These are phyloP conservation scores for Dioscorea cayenensis DNA, from an alignment of 116 monocot species.

Conservation along the genomic window DNA sequence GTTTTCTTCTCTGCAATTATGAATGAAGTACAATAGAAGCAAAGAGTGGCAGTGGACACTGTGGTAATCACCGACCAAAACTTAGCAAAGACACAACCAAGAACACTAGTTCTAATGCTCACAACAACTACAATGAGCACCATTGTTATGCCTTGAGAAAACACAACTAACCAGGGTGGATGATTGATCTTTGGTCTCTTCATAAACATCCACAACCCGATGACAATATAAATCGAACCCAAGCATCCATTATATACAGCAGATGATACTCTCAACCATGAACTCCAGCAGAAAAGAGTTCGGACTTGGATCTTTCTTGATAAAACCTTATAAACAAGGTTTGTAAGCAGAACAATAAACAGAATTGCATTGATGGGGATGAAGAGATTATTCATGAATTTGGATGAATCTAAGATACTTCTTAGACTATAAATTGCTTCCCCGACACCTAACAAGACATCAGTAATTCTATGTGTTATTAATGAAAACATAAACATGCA, in stretches of 20 bases:
- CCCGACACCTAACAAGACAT: no score
- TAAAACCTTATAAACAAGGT: constrained; percentile 15
- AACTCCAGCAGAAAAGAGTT: background rate
- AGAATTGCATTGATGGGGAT: constrained; percentile 34
- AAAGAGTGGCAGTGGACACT: background rate
- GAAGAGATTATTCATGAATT: constrained; percentile 49
- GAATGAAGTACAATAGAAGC: background rate
- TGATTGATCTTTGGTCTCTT: background rate
- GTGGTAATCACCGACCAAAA: constrained; percentile 4
- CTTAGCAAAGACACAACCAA: background rate
- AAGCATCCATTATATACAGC: constrained; percentile 1
- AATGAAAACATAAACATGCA: no score
- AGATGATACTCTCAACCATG: constrained; percentile 1
- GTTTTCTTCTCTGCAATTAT: background rate
- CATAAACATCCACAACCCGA: background rate
- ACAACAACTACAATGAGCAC: background rate
- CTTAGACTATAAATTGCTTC: constrained; percentile 1
- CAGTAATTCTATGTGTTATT: no score
- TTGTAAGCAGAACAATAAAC: constrained; percentile 21
- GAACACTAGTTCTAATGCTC: background rate
- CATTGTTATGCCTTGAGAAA: background rate
- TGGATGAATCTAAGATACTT: constrained; percentile 28
- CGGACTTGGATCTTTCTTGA: background rate
- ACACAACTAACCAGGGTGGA: background rate
- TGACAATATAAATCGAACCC: background rate